Percentiles rank a stretch among this genome's conserved stretches.
phyloP scores from a whole-genome alignment of 164 flowering plant species.

The Stephania japonica region DNA sequence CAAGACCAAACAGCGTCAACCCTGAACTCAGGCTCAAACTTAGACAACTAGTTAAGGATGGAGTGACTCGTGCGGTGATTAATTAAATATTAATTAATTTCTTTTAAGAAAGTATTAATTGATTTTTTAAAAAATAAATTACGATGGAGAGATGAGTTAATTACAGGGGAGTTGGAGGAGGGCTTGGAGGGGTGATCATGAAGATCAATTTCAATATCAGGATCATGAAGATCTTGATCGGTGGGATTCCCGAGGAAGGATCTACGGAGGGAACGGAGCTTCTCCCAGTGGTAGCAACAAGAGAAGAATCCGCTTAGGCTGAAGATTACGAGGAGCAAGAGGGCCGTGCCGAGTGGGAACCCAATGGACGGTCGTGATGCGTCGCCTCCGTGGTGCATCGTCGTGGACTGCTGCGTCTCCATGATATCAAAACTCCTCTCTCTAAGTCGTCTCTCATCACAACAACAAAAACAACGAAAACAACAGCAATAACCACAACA shows the following conservation, averaged over 20 bases:
- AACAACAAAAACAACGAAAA: not conserved
- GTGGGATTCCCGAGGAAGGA: constrained; percentile 24
- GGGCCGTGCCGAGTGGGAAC: constrained; percentile 82
- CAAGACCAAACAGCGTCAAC: no score
- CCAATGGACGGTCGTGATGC: constrained; percentile 73
- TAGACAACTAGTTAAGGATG: no score
- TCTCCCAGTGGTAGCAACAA: constrained; percentile 97
- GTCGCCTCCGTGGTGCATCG: constrained; percentile 36
- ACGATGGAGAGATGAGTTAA: not conserved
- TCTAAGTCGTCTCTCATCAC: not conserved
- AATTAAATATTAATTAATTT: no score
- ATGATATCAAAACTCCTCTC: constrained; percentile 13
- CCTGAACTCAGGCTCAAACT: no score
- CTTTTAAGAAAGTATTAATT: no score
- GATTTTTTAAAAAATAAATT: not conserved
- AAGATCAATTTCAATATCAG: constrained; percentile 10
- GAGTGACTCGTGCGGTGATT: no score
- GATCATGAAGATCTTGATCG: constrained; percentile 24
- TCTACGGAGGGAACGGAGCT: constrained; percentile 59
- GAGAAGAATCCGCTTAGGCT: constrained; percentile 82
- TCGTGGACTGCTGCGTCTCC: constrained; percentile 44
- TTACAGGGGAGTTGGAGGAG: constrained; percentile 36
- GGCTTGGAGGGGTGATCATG: constrained; percentile 38
- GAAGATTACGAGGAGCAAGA: constrained; percentile 62
- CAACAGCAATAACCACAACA: not conserved